phyloP scores from a whole-genome alignment of 805 yeast species.

The Wickerhamiella alocasiicola region DNA sequence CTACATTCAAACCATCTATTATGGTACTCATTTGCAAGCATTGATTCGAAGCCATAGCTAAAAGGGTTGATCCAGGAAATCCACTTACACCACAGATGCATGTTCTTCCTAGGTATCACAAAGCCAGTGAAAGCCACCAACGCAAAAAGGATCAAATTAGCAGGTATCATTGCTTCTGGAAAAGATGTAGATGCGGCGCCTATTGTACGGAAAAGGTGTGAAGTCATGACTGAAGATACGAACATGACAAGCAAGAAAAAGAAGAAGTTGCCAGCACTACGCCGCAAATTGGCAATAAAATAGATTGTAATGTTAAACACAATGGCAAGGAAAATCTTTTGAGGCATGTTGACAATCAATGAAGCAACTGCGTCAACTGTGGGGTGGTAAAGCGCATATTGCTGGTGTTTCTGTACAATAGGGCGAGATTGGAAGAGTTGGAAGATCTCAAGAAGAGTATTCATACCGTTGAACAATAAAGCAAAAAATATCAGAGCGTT shows the following conservation, averaged over 20 bases:
- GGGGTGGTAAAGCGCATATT: conserved; percentile 60
- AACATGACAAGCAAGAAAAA: conserved; percentile 36
- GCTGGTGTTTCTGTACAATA: conserved; percentile 57
- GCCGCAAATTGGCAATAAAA: conserved; percentile 43
- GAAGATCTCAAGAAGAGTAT: conserved; percentile 44
- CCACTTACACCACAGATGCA: conserved; percentile 68
- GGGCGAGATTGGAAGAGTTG: conserved; percentile 40
- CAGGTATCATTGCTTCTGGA: conserved; percentile 46
- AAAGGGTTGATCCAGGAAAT: conserved; percentile 46
- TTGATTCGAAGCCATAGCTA: conserved; percentile 39
- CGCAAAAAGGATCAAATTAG: conserved; percentile 42
- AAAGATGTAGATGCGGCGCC: conserved; percentile 40
- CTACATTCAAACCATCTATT: conserved; percentile 43
- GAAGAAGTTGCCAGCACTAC: conserved; percentile 44
- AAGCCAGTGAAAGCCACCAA: conserved; percentile 48
- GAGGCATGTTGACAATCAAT: conserved; percentile 49
- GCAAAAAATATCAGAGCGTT: conserved; percentile 53
- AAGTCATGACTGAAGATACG: conserved; percentile 36
- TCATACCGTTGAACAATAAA: conserved; percentile 47
- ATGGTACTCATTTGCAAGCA: conserved; percentile 55
- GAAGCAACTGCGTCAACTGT: conserved; percentile 60
- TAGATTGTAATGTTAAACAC: conserved; percentile 39
- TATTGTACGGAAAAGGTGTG: conserved; percentile 40
- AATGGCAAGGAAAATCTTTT: conserved; percentile 37
- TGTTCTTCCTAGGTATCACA: conserved; percentile 44